Evolutionary conservation across 305 asterid genomes (phyloP).

Genomic region (Fraxinus albicans): DNA sequence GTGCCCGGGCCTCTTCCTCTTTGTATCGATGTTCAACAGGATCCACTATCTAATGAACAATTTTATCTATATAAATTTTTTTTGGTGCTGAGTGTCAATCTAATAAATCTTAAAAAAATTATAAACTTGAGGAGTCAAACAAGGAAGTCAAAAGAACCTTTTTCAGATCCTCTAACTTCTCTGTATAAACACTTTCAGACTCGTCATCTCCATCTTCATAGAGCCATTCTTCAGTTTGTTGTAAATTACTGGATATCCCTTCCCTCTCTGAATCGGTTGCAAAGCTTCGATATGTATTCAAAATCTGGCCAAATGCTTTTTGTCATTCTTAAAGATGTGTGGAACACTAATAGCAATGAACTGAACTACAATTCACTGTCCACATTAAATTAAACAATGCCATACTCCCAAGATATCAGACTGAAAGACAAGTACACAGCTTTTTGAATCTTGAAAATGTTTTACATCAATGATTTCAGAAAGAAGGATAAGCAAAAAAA

Average conservation of each 20-base stretch:
- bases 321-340: background rate
- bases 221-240: constrained; percentile 89
- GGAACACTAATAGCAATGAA: constrained; percentile 6
- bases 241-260: constrained; percentile 59
- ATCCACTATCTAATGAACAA: constrained; percentile 60
- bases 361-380: background rate
- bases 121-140: constrained; percentile 14
- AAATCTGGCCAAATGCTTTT: constrained; percentile 46
- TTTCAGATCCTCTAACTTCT: constrained; percentile 68
- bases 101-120: background rate
- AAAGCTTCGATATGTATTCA: constrained; percentile 75
- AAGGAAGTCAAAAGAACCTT: constrained; percentile 44
- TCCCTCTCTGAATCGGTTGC: constrained; percentile 74
- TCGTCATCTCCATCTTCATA: constrained; percentile 96
- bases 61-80: background rate
- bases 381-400: background rate
- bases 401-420: background rate
- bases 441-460: background rate
- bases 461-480: background rate
- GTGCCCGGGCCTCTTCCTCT: constrained; percentile 75
- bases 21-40: constrained; percentile 79
- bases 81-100: background rate
- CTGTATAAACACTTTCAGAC: constrained; percentile 64
- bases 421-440: background rate
- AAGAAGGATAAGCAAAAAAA: background rate